Percentiles rank a stretch among this genome's conserved stretches.
phyloP scores from a whole-genome alignment of 305 asterid genomes.

The Fraxinus sp. region DNA sequence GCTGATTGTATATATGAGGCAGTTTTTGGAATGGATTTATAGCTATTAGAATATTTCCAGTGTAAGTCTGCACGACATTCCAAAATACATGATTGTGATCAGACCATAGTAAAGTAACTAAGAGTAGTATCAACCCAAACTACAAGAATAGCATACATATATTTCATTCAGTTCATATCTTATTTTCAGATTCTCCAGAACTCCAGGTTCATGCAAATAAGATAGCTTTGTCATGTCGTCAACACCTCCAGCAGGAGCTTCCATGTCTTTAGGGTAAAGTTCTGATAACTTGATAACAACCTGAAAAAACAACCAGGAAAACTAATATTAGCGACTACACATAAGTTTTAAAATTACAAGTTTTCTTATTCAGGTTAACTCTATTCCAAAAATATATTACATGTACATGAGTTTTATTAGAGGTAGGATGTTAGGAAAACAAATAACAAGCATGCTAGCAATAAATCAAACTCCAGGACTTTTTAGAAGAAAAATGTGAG shows the following conservation, averaged over 20 bases:
- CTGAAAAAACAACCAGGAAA: slow-evolving; percentile 40
- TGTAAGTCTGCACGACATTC: slow-evolving; percentile 75
- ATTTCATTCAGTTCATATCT: slow-evolving; percentile 98
- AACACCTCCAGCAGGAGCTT: slow-evolving; percentile 97
- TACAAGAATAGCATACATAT: slow-evolving; percentile 53
- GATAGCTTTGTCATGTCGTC: slow-evolving; percentile 98
- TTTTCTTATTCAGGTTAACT: slow-evolving; percentile 11
- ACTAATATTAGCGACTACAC: neutral
- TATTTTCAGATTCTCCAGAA: slow-evolving; percentile 72
- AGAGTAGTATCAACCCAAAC: slow-evolving; percentile 8
- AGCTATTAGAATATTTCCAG: slow-evolving; percentile 94
- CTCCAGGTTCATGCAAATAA: slow-evolving; percentile 99
- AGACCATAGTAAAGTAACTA: slow-evolving; percentile 25
- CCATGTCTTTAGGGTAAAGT: slow-evolving; percentile 86
- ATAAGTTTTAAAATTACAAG: neutral
- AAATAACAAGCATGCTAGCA: neutral
- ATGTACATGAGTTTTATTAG: slow-evolving; percentile 7
- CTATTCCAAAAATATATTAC: slow-evolving; percentile 15
- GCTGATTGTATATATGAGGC: slow-evolving; percentile 77
- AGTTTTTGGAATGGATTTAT: slow-evolving; percentile 96
- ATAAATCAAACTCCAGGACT: neutral
- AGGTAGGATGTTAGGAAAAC: neutral
- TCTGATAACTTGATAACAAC: slow-evolving; percentile 67
- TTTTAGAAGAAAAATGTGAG: slow-evolving; percentile 16
- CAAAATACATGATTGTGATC: slow-evolving; percentile 28